phyloP scores from a whole-genome alignment of 116 monocot genomes.

The Zostera marina region DNA sequence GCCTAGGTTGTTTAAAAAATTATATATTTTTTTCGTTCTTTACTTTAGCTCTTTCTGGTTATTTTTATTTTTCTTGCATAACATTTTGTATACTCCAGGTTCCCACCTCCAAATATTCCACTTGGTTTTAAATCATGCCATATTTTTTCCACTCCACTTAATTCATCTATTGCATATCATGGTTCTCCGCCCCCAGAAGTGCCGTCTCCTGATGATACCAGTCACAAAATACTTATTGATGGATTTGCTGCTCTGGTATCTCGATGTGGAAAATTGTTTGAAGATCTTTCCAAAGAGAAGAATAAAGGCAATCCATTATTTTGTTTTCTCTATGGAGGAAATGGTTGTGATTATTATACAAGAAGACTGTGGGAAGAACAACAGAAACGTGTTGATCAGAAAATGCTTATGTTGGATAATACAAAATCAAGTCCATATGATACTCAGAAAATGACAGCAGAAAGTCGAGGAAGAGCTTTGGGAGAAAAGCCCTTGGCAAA shows the following conservation, averaged over 20 bases:
- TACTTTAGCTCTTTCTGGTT: neutral
- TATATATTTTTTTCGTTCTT: neutral
- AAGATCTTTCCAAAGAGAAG: slow-evolving; percentile 82
- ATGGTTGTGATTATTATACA: slow-evolving; percentile 62
- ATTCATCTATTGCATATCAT: slow-evolving; percentile 15
- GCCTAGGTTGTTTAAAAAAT: neutral
- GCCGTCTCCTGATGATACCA: slow-evolving; percentile 66
- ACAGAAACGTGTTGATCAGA: slow-evolving; percentile 32
- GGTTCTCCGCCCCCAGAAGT: slow-evolving; percentile 59
- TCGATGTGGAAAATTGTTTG: slow-evolving; percentile 79
- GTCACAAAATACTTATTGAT: slow-evolving; percentile 54
- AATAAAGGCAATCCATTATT: slow-evolving; percentile 69
- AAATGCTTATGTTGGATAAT: slow-evolving; percentile 10
- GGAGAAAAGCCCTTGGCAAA: slow-evolving; percentile 75
- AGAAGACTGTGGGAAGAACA: slow-evolving; percentile 87
- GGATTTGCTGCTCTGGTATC: slow-evolving; percentile 79
- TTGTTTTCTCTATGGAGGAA: slow-evolving; percentile 64
- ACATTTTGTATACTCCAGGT: slow-evolving; percentile 27
- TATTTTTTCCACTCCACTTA: slow-evolving; percentile 40
- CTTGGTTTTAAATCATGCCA: slow-evolving; percentile 45
- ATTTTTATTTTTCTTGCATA: neutral
- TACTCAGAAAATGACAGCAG: slow-evolving; percentile 57
- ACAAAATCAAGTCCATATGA: slow-evolving; percentile 13
- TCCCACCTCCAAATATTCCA: slow-evolving; percentile 67
- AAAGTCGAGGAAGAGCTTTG: slow-evolving; percentile 61